phyloP scores from a whole-genome alignment of 768 basidiomycete genomes.

The Udeniomyces megalosporus region DNA sequence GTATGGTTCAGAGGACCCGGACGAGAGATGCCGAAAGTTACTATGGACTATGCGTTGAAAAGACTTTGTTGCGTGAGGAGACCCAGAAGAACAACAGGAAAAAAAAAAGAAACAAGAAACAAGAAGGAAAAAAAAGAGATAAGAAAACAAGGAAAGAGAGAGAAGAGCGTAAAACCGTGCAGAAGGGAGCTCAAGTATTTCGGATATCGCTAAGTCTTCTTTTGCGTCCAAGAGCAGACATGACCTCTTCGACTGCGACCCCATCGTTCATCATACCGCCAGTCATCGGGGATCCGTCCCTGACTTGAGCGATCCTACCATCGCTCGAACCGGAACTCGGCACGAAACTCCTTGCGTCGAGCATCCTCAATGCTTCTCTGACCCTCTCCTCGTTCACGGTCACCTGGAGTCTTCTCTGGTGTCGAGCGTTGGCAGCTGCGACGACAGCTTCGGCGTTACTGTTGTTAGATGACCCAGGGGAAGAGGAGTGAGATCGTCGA shows the following conservation, averaged over 20 bases:
- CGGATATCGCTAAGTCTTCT: slow-evolving; percentile 10
- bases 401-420: background rate
- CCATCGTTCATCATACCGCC: background rate
- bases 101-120: background rate
- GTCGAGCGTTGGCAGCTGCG: background rate
- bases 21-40: too few species aligned
- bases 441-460: background rate
- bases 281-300: background rate
- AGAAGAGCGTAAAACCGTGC: background rate
- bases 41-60: too few species aligned
- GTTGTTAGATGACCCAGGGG: background rate
- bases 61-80: background rate
- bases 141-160: too few species aligned
- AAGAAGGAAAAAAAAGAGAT: background rate
- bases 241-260: background rate
- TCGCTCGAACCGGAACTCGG: background rate
- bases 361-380: slow-evolving; percentile 21
- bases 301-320: background rate
- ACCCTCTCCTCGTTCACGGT: slow-evolving; percentile 21
- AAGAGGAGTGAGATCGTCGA: background rate
- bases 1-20: too few species aligned
- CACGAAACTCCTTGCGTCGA: slow-evolving; percentile 16
- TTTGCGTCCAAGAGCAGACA: background rate
- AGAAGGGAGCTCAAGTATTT: background rate
- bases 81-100: background rate